These are phyloP conservation scores for Aspergillus versicolor DNA, from an alignment of 2,329 filamentous ascomycete species.

Conservation along the genomic window DNA sequence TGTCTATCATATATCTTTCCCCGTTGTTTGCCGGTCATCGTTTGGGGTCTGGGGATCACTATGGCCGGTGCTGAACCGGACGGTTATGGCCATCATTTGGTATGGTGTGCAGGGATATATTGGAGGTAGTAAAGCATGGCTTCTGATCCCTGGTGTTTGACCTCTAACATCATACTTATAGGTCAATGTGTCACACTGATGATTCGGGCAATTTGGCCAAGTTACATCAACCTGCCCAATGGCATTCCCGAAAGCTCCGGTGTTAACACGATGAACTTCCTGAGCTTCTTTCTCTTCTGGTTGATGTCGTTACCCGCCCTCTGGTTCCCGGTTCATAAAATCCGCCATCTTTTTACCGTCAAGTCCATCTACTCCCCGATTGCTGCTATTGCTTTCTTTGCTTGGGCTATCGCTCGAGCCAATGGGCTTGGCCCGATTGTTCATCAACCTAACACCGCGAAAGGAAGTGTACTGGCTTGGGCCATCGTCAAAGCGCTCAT, in stretches of 20 bases:
- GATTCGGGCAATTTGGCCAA: conserved; percentile 78
- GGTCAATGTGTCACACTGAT: conserved; percentile 83
- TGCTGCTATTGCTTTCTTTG: conserved; percentile 82
- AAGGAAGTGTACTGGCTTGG: conserved; percentile 74
- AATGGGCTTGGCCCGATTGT: conserved; percentile 83
- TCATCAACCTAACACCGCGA: conserved; percentile 60
- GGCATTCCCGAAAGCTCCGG: conserved; percentile 64
- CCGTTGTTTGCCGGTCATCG: conserved; percentile 72
- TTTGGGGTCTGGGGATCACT: conserved; percentile 88
- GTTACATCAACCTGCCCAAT: conserved; percentile 63
- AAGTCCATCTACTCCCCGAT: conserved; percentile 82
- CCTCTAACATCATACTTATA: conserved; percentile 16
- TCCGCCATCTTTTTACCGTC: conserved; percentile 86
- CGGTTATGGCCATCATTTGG: conserved; percentile 86
- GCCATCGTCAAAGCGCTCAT: conserved; percentile 81
- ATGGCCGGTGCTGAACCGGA: conserved; percentile 86
- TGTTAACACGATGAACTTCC: conserved; percentile 72
- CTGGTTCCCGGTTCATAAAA: conserved; percentile 85
- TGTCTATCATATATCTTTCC: conserved; percentile 85
- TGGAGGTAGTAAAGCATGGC: conserved; percentile 52
- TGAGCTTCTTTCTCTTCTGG: conserved; percentile 88
- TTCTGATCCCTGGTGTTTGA: not conserved
- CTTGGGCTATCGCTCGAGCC: conserved; percentile 80
- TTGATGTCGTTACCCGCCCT: conserved; percentile 75
- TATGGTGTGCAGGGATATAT: conserved; percentile 76